Base-by-base conservation (phyloP, 176 grass and related monocot species). In the sorghum (Sorghum bicolor) region DNA sequence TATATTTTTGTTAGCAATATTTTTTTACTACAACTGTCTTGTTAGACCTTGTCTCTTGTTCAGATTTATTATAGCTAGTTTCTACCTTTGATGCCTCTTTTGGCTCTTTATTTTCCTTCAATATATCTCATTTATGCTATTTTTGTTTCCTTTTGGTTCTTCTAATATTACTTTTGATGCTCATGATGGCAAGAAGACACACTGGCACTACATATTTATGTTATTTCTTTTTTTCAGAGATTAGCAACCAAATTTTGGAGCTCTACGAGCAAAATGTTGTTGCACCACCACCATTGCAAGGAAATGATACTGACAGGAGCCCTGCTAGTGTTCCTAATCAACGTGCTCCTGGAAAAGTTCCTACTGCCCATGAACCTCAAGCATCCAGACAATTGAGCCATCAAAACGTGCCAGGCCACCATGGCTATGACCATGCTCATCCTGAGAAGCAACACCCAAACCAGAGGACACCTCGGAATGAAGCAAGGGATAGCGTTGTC, bases 161-260 rank as follows among this genome's bases (percentile, higher is more conserved):
- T 80, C 26, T 22, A 78, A 24, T 67, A 11, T 80, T 50, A 34
- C 22, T 67, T 80, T 67, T 72, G 15, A 29, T 82, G 43, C 19
- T 76, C 30, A 24, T 45, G 57, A 43, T 41, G 44, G 32, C 39
- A 50, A 19, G 30, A 34, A 47, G 40, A 5, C 8, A 65, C 50
- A 44, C n/a, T 84, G 66, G 83, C 33, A 57, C 25, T 74, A 40
- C 22, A 10, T 50, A 26, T 47, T 67, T 73, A 2, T 30, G 29
- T 20, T 73, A 64, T 16, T 79, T 60, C 14, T 16, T 79, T 50
- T 14, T 83, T 92, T 92, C 92, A 97, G 94, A 97, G 88, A 90
- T 97, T 48, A 97, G 94, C 84, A 97, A 97, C 63, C 94, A 97
- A 77, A 97, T 97, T 88, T 70, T 97, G 83, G 94, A 97, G 86